Base-by-base conservation (phyloP, 2,329 filamentous ascomycete genomes). In the Furcasterigmium sp. region DNA sequence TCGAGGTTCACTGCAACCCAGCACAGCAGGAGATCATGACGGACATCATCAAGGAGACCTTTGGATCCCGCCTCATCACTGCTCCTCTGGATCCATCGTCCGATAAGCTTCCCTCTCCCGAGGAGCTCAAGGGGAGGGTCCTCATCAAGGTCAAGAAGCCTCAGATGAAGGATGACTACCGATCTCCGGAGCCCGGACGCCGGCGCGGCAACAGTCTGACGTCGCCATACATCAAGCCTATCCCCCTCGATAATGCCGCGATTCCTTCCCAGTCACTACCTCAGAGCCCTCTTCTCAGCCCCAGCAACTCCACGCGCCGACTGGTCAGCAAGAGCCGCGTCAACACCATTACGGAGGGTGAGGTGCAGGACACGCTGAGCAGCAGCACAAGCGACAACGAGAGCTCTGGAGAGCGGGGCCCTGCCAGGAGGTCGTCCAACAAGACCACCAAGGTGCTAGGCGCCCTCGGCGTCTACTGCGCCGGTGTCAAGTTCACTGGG, bases 81-180 rank as follows among this genome's bases (percentile, higher is more conserved):
- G 80, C 89, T 53, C 86, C 89, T 0, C 63, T 96, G 15, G 79
- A 88, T 47, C 73, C 78, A 2, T 80, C 83, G 37, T 74, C 78
- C 3, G 74, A 81, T 49, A 76, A 78, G 46, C 75, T 97, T 11
- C 93, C 93, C 0, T 86, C 88, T 2, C 93, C 93, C 0, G 87
- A 93, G 37, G 83, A 96, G 53, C 73, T 98, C 37, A 87, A 85
- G 67, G 74, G 85, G 54, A 84, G 84, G 34, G 88, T 97, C 44
- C 71, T 98, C 44, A 84, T 97, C 72, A 98, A 98, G 63, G 93
- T 96, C 49, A 98, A 97, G 65, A 85, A 87, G 51, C 68, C 61
- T 10, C 64, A 68, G 21, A 64, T 59, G 45, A 64, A 63, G 39
- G 64, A 68, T 15, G 72, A 75, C 37, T 53, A 64, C 30, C 39